These are phyloP conservation scores for Amaranthus cruentus DNA, from an alignment of 148 eudicot genomes.

Conservation along the genomic window DNA sequence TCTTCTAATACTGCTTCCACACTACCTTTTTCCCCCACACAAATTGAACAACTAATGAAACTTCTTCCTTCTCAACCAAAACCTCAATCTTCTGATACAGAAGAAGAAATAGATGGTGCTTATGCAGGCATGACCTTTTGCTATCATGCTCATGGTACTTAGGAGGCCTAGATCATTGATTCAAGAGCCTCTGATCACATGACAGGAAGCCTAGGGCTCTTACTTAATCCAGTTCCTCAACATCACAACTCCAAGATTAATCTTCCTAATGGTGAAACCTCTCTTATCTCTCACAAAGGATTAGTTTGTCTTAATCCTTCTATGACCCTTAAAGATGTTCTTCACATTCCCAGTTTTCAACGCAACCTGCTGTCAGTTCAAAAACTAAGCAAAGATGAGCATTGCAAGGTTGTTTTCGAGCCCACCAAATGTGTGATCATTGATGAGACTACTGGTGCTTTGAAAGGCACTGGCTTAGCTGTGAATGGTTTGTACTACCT, in stretches of 20 bases:
- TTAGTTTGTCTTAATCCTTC: not conserved
- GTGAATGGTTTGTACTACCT: not conserved
- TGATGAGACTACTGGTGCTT: not conserved
- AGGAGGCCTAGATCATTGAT: not conserved
- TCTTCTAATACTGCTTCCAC: too few species aligned
- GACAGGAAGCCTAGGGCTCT: not conserved
- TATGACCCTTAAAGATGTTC: not conserved
- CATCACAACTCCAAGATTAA: not conserved
- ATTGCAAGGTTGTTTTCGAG: not conserved
- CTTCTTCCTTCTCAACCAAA: too few species aligned
- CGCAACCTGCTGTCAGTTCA: not conserved
- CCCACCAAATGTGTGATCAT: not conserved
- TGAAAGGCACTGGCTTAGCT: not conserved
- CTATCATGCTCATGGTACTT: not conserved
- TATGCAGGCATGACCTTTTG: not conserved
- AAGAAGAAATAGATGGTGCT: too few species aligned
- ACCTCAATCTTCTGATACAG: too few species aligned
- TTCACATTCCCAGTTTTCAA: not conserved
- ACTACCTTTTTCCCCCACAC: too few species aligned
- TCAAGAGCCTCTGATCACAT: not conserved
- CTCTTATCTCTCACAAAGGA: not conserved
- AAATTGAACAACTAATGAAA: too few species aligned
- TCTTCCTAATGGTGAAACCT: not conserved
- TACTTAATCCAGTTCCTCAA: not conserved
- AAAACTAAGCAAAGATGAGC: not conserved